A percentile compares a stretch with the other conserved stretches of the same genome.
Conservation (phyloP, 352 stramenopile species). For the Peronospora farinosa region DNA sequence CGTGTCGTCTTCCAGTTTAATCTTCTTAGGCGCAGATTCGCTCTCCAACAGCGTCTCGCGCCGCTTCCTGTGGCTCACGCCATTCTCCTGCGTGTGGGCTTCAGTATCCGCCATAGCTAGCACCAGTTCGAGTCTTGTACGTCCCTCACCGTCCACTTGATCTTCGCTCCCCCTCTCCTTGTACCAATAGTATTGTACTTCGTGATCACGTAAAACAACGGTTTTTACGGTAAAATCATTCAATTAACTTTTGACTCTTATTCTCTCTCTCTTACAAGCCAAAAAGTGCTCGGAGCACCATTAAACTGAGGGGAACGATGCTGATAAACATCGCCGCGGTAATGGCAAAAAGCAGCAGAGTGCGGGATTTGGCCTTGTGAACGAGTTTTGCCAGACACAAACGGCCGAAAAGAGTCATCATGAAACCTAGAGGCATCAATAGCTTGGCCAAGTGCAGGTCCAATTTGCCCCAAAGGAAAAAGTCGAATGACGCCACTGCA, state of each 20-base stretch:
- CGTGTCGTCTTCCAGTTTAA: slow-evolving; percentile 57
- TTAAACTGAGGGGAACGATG: slow-evolving; percentile 27
- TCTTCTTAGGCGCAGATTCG: slow-evolving; percentile 44
- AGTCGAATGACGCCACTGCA: slow-evolving; percentile 36
- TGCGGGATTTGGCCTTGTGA: slow-evolving; percentile 31
- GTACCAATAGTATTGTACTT: slow-evolving; percentile 17
- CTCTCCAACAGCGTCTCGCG: slow-evolving; percentile 24
- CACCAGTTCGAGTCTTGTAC: slow-evolving; percentile 6
- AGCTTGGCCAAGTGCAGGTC: slow-evolving; percentile 25
- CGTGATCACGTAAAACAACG: slow-evolving; percentile 6
- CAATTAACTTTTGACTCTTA: slow-evolving; percentile 20
- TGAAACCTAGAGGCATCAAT: slow-evolving; percentile 26
- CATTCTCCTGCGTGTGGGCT: slow-evolving; percentile 23
- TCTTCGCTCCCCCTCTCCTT: slow-evolving; percentile 17
- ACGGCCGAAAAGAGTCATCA: slow-evolving; percentile 33
- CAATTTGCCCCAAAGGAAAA: slow-evolving; percentile 39
- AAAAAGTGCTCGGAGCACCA: slow-evolving; percentile 19
- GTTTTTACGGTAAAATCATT: slow-evolving; percentile 18
- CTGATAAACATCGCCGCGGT: slow-evolving; percentile 29
- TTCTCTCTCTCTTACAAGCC: slow-evolving; percentile 15
- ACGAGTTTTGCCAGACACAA: slow-evolving; percentile 31
- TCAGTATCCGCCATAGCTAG: slow-evolving; percentile 27
- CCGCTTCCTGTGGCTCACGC: slow-evolving; percentile 35
- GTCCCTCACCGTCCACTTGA: slow-evolving; percentile 13
- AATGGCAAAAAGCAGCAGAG: slow-evolving; percentile 31